A percentile compares a stretch with the other conserved stretches of the same genome.
phyloP scores from a whole-genome alignment of 2,329 filamentous ascomycete genomes.

The Colletotrichum euphorbiae region DNA sequence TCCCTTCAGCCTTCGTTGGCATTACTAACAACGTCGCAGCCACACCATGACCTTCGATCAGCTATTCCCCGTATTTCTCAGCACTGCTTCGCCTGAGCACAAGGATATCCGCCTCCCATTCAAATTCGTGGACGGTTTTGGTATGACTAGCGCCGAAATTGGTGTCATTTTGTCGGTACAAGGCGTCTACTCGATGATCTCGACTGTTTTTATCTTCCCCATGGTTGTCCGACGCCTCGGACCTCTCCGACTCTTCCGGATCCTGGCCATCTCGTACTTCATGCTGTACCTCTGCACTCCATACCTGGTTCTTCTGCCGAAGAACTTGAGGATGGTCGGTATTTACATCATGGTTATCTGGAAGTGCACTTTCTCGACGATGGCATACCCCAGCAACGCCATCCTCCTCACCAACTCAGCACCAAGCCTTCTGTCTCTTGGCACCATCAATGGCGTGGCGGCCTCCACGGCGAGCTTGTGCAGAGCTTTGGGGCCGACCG shows the following conservation, averaged over 20 bases:
- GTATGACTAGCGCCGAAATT: conserved; percentile 83
- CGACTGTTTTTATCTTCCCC: conserved; percentile 87
- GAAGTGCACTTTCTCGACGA: conserved; percentile 93
- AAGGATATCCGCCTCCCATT: conserved; percentile 73
- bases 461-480: conserved; percentile 91
- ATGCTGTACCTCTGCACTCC: conserved; percentile 88
- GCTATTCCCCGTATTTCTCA: conserved; percentile 91
- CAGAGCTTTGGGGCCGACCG: conserved; percentile 86
- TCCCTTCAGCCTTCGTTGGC: neutral
- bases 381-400: conserved; percentile 90
- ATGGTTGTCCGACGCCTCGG: conserved; percentile 80
- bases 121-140: conserved; percentile 89
- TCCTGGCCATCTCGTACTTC: conserved; percentile 86
- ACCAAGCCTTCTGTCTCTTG: conserved; percentile 84
- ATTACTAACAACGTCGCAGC: conserved; percentile 59
- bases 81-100: conserved; percentile 66
- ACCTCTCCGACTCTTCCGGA: conserved; percentile 82
- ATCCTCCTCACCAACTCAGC: conserved; percentile 92
- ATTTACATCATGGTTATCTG: conserved; percentile 84
- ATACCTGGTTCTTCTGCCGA: conserved; percentile 87
- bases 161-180: conserved; percentile 90
- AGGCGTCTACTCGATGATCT: conserved; percentile 88
- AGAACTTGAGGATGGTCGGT: conserved; percentile 75
- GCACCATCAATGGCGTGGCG: conserved; percentile 92
- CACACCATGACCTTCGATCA: conserved; percentile 98